Conservation (phyloP, 805 yeast species). For the Myxozyma geophila region DNA sequence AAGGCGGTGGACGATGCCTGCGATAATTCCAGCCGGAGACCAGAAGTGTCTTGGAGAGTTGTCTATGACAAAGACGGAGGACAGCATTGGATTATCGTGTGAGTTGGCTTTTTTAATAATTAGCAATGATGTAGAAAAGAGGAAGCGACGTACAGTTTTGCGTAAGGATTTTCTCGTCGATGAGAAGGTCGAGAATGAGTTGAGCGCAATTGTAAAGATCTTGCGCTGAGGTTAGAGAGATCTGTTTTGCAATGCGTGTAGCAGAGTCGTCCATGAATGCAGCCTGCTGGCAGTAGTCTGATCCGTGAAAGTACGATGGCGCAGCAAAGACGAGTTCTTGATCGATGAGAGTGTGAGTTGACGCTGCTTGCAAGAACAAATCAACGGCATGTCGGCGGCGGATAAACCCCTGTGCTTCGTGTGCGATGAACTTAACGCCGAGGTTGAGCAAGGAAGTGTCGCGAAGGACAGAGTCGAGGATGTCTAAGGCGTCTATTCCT, state of each 20-base stretch:
- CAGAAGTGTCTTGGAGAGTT: conserved; percentile 18
- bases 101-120: neutral
- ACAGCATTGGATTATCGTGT: neutral
- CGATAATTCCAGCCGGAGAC: conserved; percentile 17
- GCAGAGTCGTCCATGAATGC: conserved; percentile 23
- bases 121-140: neutral
- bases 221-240: neutral
- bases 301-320: conserved; percentile 9
- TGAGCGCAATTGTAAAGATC: conserved; percentile 3
- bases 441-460: neutral
- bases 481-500: conserved; percentile 27
- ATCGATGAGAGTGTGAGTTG: neutral
- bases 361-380: conserved; percentile 5
- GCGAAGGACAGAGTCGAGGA: conserved; percentile 1
- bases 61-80: conserved; percentile 11
- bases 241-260: neutral
- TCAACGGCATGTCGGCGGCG: conserved; percentile 19
- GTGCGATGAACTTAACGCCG: conserved; percentile 16
- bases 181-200: neutral
- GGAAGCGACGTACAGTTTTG: neutral
- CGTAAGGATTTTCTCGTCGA: neutral
- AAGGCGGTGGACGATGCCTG: conserved; percentile 29
- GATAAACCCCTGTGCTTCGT: conserved; percentile 19
- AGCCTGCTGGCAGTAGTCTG: conserved; percentile 1
- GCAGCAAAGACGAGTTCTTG: conserved; percentile 19